These are phyloP conservation scores for Talaromyces atroroseus DNA, from an alignment of 2,329 filamentous ascomycete genomes.

Conservation along the genomic window DNA sequence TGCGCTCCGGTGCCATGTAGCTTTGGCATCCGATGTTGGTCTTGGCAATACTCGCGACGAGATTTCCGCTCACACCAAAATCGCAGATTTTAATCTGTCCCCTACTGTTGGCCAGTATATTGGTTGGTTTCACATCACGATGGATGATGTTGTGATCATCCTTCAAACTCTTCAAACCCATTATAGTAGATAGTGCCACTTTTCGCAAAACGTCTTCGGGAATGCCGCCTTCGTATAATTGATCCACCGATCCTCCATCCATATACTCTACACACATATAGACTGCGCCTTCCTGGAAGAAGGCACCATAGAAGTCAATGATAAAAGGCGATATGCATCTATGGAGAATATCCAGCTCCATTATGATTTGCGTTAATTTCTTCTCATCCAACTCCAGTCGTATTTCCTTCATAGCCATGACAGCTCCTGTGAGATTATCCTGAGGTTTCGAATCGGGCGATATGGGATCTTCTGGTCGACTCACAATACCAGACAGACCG, in stretches of 20 bases:
- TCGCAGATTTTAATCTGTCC: slow-evolving; percentile 98
- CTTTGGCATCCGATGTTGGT: slow-evolving; percentile 99
- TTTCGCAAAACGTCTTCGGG: slow-evolving; percentile 84
- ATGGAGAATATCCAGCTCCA: slow-evolving; percentile 94
- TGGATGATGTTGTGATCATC: slow-evolving; percentile 99
- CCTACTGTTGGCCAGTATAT: slow-evolving; percentile 83
- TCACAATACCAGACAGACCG: slow-evolving; percentile 56
- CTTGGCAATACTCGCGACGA: slow-evolving; percentile 95
- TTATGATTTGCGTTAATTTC: slow-evolving; percentile 95
- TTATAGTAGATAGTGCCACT: slow-evolving; percentile 82
- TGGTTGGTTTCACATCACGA: slow-evolving; percentile 97
- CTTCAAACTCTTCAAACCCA: slow-evolving; percentile 88
- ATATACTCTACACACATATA: slow-evolving; percentile 99
- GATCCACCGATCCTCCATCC: slow-evolving; percentile 97
- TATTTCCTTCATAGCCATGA: slow-evolving; percentile 99
- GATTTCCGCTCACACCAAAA: slow-evolving; percentile 92
- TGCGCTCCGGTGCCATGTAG: slow-evolving; percentile 97
- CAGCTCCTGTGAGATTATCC: slow-evolving; percentile 52
- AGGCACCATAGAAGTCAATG: slow-evolving; percentile 97
- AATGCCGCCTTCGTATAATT: slow-evolving; percentile 84
- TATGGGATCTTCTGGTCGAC: slow-evolving; percentile 25
- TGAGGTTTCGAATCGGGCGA: slow-evolving; percentile 16
- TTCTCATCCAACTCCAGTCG: slow-evolving; percentile 90
- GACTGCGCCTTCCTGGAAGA: slow-evolving; percentile 97
- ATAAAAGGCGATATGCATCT: slow-evolving; percentile 94